phyloP scores from a whole-genome alignment of 129 eudicot genomes.

The Flaveria robusta region DNA sequence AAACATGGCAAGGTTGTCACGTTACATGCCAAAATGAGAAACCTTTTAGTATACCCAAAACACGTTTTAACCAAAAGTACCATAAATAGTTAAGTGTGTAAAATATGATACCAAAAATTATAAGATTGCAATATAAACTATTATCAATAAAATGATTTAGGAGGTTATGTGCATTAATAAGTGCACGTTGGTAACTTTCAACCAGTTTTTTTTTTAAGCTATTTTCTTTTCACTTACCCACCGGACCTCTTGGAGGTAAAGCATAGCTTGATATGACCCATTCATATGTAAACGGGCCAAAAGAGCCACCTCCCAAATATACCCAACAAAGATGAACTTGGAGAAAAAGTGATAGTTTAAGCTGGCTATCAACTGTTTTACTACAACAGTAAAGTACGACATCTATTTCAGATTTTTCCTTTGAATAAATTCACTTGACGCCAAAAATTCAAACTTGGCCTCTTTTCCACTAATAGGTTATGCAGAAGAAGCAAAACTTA shows the following conservation, averaged over 20 bases:
- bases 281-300: background rate
- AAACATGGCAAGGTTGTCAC: background rate
- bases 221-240: background rate
- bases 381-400: background rate
- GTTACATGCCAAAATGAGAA: background rate
- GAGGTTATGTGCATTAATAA: background rate
- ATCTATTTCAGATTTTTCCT: slow-evolving; percentile 3
- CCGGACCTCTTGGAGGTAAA: background rate
- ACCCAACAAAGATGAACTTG: background rate
- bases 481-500: slow-evolving; percentile 1
- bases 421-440: background rate
- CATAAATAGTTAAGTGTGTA: background rate
- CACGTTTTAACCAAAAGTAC: background rate
- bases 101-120: background rate
- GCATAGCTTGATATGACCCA: background rate
- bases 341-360: slow-evolving; percentile 1
- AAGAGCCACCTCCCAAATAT: background rate
- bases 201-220: background rate
- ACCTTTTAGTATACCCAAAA: background rate
- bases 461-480: slow-evolving; percentile 22
- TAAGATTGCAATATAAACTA: background rate
- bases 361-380: background rate
- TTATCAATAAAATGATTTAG: background rate
- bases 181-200: background rate
- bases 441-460: slow-evolving; percentile 1